Base-by-base conservation (phyloP, 2,329 filamentous ascomycete species). In the Arachnomyces sp. region DNA sequence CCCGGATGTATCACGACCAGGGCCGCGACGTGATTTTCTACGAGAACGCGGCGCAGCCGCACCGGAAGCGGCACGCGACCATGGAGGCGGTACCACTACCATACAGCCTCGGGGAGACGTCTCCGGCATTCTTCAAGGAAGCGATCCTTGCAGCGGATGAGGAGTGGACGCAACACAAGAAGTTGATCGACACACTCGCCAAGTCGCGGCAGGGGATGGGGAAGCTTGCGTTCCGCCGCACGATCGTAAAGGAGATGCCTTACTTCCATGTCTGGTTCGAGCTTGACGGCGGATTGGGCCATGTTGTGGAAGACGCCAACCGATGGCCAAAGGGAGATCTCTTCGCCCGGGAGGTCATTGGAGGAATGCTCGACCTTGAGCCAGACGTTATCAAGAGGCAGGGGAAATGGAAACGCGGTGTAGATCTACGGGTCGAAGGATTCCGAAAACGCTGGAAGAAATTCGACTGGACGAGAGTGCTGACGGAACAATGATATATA, bases 251-350 rank as follows among this genome's bases (percentile, higher is more conserved):
- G 66, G 90, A 98, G 68, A 90, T 93, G 85, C 90, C 93, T 0
- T 98, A 98, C 61, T 98, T 98, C 55, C 92, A 98, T 61, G 90
- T 82, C 14, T 98, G 90, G 89, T 96, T 96, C 59, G 78, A 80
- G 38, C 69, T 98, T 1, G 89, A 98, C 57, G 92, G 92, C 2
- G 92, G 92, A 0, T 65, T 98, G 49, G 92, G 87, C 0, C 92
- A 98, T 60, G 72, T 98, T 7, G 85, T 98, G 0, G 92, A 98
- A 64, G 86, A 98, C 52, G 71, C 80, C 18, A 75, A 79, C 36
- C 72, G 80, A 37, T 98, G 92, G 92, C 93, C 93, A 0, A 78
- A 75, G 52, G 90, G 90, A 0, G 92, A 98, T 62, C 61, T 95
- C 13, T 98, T 98, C 60, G 92, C 92, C 2, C 72, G 92, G 40